Conservation (phyloP, 805 yeast genomes). For the Zygosaccharomyces bailii region DNA sequence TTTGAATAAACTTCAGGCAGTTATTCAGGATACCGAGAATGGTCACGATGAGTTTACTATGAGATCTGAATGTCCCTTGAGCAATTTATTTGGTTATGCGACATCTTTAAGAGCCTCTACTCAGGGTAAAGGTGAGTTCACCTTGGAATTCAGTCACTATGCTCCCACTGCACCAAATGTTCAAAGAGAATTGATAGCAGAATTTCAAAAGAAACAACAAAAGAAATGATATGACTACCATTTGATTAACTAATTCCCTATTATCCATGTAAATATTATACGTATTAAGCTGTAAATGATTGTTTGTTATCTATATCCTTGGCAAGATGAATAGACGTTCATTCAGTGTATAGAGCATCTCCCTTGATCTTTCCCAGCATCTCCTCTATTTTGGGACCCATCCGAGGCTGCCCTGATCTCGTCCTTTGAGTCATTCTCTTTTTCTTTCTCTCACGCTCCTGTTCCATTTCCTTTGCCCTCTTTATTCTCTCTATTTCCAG, state of each 20-base stretch:
- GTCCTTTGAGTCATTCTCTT: constrained; percentile 53
- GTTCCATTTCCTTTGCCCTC: constrained; percentile 39
- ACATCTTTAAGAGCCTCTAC: constrained; percentile 93
- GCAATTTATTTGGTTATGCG: constrained; percentile 94
- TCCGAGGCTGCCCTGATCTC: constrained; percentile 76
- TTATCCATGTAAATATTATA: constrained; percentile 9
- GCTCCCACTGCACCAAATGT: constrained; percentile 87
- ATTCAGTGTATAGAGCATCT: constrained; percentile 38
- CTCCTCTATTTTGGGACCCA: constrained; percentile 84
- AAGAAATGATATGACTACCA: constrained; percentile 29
- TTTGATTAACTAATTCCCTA: constrained; percentile 3
- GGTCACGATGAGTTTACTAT: constrained; percentile 92
- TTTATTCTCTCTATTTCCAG: constrained; percentile 38
- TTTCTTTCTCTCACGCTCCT: constrained; percentile 42
- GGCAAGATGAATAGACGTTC: not conserved
- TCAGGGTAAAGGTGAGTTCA: constrained; percentile 98
- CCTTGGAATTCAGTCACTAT: constrained; percentile 90
- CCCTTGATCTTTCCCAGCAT: constrained; percentile 71
- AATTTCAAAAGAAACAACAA: constrained; percentile 58
- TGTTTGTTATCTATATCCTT: not conserved
- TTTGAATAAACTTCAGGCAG: constrained; percentile 86
- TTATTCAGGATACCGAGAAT: constrained; percentile 90
- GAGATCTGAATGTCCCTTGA: constrained; percentile 93
- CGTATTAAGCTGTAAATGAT: constrained; percentile 8
- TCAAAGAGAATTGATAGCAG: constrained; percentile 86